phyloP scores from a whole-genome alignment of 768 basidiomycete species.

The Lactarius quietus region DNA sequence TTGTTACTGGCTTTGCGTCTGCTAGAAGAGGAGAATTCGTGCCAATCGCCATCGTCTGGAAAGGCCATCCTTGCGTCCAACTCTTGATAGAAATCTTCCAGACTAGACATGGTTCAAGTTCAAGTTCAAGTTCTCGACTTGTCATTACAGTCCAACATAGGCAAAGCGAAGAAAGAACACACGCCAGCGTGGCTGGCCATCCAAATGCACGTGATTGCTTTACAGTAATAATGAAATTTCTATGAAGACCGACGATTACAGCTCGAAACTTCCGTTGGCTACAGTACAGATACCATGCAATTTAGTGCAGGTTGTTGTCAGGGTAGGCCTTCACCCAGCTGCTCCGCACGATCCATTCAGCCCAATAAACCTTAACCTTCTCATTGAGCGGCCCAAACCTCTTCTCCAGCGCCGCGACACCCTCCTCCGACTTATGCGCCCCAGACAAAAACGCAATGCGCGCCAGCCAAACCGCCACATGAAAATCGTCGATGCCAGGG shows the following conservation, averaged over 20 bases:
- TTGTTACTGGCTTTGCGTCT: not conserved
- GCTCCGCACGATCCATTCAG: constrained; percentile 42
- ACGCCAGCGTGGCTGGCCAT: not conserved
- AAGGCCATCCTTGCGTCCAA: constrained; percentile 25
- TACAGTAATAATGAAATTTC: too few relatives aligned
- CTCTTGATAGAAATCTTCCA: constrained; percentile 22
- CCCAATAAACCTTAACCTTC: constrained; percentile 43
- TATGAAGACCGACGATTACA: not conserved
- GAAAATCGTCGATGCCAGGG: constrained; percentile 55
- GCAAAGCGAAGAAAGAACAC: not conserved
- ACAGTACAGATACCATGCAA: not conserved
- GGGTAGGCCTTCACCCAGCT: constrained; percentile 40
- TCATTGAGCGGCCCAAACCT: constrained; percentile 39
- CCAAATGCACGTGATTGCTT: constrained; percentile 5
- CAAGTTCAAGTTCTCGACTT: not conserved
- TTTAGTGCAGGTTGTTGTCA: constrained; percentile 28
- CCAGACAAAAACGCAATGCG: constrained; percentile 42
- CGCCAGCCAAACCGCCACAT: constrained; percentile 51
- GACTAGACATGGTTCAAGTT: constrained; percentile 1
- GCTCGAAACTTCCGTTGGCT: not conserved
- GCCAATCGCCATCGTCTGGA: constrained; percentile 9
- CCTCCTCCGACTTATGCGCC: constrained; percentile 37
- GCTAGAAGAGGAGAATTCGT: not conserved
- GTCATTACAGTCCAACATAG: too few relatives aligned
- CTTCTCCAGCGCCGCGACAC: constrained; percentile 38